Conservation (phyloP, 2,329 filamentous ascomycete genomes). For the Trichoderma koningiopsis region DNA sequence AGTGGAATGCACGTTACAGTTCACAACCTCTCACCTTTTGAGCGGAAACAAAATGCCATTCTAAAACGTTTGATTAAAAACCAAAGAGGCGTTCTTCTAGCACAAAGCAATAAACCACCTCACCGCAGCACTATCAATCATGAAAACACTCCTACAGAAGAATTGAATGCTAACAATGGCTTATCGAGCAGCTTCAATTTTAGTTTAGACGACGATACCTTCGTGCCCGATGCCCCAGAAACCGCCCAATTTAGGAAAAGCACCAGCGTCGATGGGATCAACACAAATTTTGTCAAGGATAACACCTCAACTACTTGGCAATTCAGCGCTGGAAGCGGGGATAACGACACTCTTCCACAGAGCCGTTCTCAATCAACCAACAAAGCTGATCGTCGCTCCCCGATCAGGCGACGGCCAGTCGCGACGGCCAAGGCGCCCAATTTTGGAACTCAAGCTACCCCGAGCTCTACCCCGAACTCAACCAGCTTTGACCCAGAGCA, state of each 20-base stretch:
- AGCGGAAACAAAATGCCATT: slow-evolving; percentile 44
- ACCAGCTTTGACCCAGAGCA: slow-evolving; percentile 53
- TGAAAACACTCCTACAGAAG: slow-evolving; percentile 11
- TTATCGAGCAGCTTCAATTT: slow-evolving; percentile 54
- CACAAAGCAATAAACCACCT: slow-evolving; percentile 28
- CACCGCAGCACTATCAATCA: neutral
- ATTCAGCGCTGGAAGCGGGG: slow-evolving; percentile 54
- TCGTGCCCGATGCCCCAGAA: slow-evolving; percentile 40
- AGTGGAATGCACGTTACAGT: slow-evolving; percentile 37
- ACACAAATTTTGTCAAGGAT: slow-evolving; percentile 60
- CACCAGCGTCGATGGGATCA: slow-evolving; percentile 61
- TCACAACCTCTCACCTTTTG: slow-evolving; percentile 42
- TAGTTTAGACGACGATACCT: slow-evolving; percentile 47
- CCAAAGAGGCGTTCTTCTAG: slow-evolving; percentile 24
- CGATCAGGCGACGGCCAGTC: slow-evolving; percentile 33
- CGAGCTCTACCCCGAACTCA: slow-evolving; percentile 35
- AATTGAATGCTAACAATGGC: slow-evolving; percentile 40
- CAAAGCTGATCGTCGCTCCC: slow-evolving; percentile 41
- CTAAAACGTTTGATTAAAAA: slow-evolving; percentile 44
- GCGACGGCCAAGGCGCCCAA: slow-evolving; percentile 31
- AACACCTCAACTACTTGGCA: slow-evolving; percentile 50
- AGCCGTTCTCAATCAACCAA: slow-evolving; percentile 44
- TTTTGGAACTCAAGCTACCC: slow-evolving; percentile 29
- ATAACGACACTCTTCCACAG: slow-evolving; percentile 34
- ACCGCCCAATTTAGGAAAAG: slow-evolving; percentile 47